These are phyloP conservation scores for Arthrobotrys iridis DNA, from an alignment of 2,329 filamentous ascomycete genomes.

Conservation along the genomic window DNA sequence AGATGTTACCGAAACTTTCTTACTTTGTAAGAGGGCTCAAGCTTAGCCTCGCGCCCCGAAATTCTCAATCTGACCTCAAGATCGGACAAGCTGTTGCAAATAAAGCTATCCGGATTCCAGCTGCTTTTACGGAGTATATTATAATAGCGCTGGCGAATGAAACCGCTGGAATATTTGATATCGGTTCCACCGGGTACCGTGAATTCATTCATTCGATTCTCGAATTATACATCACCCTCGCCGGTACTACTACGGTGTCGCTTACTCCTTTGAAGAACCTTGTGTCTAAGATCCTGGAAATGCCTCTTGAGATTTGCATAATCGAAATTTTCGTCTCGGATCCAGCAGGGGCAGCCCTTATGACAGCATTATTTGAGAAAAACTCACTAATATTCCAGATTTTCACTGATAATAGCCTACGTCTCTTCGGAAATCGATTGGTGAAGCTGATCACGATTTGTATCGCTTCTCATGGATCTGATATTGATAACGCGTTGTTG, in stretches of 20 bases:
- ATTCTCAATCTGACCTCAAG: not conserved
- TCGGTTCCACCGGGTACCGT: not conserved
- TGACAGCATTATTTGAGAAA: not conserved
- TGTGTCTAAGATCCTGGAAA: constrained; percentile 2
- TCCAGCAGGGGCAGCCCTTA: not conserved
- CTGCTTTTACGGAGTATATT: constrained; percentile 6
- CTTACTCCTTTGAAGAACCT: not conserved
- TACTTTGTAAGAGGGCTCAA: not conserved
- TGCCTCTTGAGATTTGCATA: not conserved
- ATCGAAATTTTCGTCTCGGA: constrained; percentile 8
- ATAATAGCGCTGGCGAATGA: constrained; percentile 4
- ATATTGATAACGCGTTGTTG: not conserved
- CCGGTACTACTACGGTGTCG: not conserved
- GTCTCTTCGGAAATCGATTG: not conserved
- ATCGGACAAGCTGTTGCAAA: not conserved
- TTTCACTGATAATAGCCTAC: not conserved
- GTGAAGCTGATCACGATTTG: not conserved
- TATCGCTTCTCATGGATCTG: constrained; percentile 12
- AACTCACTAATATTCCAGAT: not conserved
- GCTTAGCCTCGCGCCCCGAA: not conserved
- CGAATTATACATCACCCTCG: constrained; percentile 11
- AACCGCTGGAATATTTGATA: not conserved
- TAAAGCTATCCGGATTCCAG: not conserved
- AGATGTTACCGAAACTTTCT: constrained; percentile 16
- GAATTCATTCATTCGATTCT: not conserved